Conservation (phyloP, 176 grass and related monocot genomes). For the Oryza glaberrima region DNA sequence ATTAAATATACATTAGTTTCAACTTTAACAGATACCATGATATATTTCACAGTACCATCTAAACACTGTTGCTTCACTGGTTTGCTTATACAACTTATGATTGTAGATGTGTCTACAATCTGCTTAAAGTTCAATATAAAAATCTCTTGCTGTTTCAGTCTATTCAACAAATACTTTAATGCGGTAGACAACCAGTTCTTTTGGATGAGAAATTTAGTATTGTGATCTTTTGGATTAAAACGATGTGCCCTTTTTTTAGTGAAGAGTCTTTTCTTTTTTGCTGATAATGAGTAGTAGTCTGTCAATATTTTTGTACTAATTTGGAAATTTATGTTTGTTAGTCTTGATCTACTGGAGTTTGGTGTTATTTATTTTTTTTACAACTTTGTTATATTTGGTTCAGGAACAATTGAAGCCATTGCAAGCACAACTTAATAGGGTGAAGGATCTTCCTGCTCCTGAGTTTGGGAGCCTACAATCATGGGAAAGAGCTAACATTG, state of each 20-base stretch:
- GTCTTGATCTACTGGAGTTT: conserved; percentile 27
- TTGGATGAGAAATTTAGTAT: conserved; percentile 32
- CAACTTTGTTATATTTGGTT: conserved; percentile 15
- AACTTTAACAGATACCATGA: not conserved
- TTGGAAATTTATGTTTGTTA: conserved; percentile 14
- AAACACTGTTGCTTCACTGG: not conserved
- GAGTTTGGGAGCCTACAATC: conserved; percentile 93
- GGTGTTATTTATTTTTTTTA: conserved; percentile 18
- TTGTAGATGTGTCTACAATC: not conserved
- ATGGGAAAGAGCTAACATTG: conserved; percentile 85
- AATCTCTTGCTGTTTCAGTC: conserved; percentile 14
- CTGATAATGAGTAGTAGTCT: not conserved
- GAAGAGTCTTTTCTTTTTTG: not conserved
- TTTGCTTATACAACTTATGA: not conserved
- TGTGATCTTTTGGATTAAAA: not conserved
- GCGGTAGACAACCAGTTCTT: conserved; percentile 2
- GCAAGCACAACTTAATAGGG: conserved; percentile 66
- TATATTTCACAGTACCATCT: not conserved
- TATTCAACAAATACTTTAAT: conserved; percentile 19
- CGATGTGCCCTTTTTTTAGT: not conserved
- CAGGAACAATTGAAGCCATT: conserved; percentile 97
- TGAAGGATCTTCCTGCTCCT: conserved; percentile 87
- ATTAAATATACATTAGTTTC: not conserved
- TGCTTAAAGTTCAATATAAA: conserved; percentile 23
- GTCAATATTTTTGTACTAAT: not conserved